Evolutionary conservation across 495 filamentous ascomycete species (phyloP).

Genomic region (Aspergillus heteromorphus): DNA sequence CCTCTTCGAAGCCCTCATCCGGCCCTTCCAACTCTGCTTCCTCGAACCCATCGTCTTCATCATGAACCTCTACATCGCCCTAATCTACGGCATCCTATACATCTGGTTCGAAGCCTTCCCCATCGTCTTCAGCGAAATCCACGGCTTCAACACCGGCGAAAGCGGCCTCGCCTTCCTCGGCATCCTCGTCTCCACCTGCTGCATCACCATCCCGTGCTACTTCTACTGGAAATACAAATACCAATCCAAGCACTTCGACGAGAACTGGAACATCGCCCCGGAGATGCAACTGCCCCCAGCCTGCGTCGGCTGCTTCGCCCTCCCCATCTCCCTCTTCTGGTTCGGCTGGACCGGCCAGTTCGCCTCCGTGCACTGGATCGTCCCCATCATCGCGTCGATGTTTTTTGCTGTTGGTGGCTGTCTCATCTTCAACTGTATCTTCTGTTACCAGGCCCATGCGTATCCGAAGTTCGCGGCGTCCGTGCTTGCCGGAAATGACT

Average conservation of each 20-base stretch:
- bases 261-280: conserved; percentile 23
- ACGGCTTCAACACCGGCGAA: conserved; percentile 42
- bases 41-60: conserved; percentile 47
- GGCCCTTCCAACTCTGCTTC: conserved; percentile 40
- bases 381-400: conserved; percentile 50
- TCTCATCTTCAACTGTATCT: conserved; percentile 50
- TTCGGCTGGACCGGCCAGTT: conserved; percentile 54
- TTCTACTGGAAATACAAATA: conserved; percentile 39
- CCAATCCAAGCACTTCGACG: conserved; percentile 36
- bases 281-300: conserved; percentile 49
- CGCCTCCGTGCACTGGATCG: conserved; percentile 52
- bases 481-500: conserved; percentile 48
- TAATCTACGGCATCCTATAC: conserved; percentile 51
- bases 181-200: conserved; percentile 35
- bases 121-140: conserved; percentile 44
- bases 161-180: conserved; percentile 48
- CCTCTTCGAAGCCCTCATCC: conserved; percentile 33
- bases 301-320: conserved; percentile 38
- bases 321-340: conserved; percentile 55
- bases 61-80: conserved; percentile 48
- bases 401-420: conserved; percentile 50
- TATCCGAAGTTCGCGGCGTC: conserved; percentile 43
- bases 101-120: conserved; percentile 56
- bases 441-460: conserved; percentile 42
- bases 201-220: conserved; percentile 38